These are phyloP conservation scores for Eutypa lata DNA, from an alignment of 2,329 filamentous ascomycete species.

Conservation along the genomic window DNA sequence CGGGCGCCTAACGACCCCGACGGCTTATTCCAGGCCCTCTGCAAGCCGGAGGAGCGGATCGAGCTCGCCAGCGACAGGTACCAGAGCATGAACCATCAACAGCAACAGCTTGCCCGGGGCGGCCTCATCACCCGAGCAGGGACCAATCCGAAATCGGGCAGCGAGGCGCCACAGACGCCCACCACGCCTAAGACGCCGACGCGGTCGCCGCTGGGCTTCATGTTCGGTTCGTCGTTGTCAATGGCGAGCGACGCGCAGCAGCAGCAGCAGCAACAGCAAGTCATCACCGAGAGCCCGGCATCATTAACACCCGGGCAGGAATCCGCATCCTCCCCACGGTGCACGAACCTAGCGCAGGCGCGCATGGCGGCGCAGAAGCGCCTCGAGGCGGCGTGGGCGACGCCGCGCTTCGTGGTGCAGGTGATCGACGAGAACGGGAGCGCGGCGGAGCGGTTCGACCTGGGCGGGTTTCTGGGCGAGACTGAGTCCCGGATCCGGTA, in stretches of 20 bases:
- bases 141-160: too few species aligned
- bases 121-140: too few species aligned
- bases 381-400: constrained; percentile 54
- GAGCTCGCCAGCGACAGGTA: constrained; percentile 50
- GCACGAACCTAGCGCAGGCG: constrained; percentile 47
- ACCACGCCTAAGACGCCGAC: constrained; percentile 19
- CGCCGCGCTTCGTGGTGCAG: constrained; percentile 56
- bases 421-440: constrained; percentile 52
- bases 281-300: background rate
- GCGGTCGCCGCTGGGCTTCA: constrained; percentile 22
- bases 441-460: constrained; percentile 48
- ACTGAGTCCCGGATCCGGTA: constrained; percentile 59
- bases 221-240: background rate
- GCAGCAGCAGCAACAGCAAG: background rate
- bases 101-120: constrained; percentile 9
- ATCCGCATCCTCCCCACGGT: constrained; percentile 30
- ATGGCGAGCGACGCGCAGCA: background rate
- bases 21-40: constrained; percentile 66
- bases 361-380: constrained; percentile 64
- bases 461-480: constrained; percentile 62
- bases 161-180: constrained; percentile 34
- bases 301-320: background rate
- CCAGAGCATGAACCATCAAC: constrained; percentile 29
- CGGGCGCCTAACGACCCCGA: constrained; percentile 68
- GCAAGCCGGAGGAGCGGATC: constrained; percentile 56